Base-by-base conservation (phyloP, 495 filamentous ascomycete genomes). In the Jackrogersella multiformis region DNA sequence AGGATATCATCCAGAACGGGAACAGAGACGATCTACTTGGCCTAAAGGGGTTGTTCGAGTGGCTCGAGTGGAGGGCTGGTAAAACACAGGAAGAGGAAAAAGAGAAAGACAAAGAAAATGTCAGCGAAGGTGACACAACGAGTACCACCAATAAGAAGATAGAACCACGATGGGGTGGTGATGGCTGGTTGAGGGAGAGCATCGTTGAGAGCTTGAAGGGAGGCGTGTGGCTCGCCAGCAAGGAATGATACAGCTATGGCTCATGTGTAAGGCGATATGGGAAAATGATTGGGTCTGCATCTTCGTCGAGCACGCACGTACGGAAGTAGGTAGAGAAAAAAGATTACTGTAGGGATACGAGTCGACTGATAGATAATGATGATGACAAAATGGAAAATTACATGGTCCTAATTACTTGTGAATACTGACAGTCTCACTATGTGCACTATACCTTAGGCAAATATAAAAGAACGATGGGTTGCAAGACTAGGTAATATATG, bases 11-110 rank as follows among this genome's bases (percentile, higher is more conserved):
- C 38, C 80, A 81, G 2, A 87, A 87, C 39, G 82, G 86, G 39
- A 85, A 77, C 68, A 82, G 87, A 35, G 91, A 95, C 74, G 80
- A 87, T 1, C 71, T 97, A 53, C 84, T 91, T 77, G 91, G 93
- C 55, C 77, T 97, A 20, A 85, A 85, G 57, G 68, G 94, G 8
- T 73, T 99, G 44, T 95, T 97, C 76, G 89, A 89, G 64, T 97
- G 93, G 92, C 84, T 88, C 2, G 91, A 85, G 69, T 69, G 79
- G 73, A 76, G 76, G 35, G 67, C 61, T 77, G 80, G 76, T 45
- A 56, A 44, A 34, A 38, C 35, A 13, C 66, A 60, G 10, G 61
- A 61, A 4, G 61, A 66, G 15, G 66, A 59, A 20, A 67, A 66
- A 49, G 70, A 69, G 6, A 55, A 49, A 23, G 56, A 57, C 12